phyloP scores from a whole-genome alignment of 345 rosid genomes.

The Populus ilicifolia region DNA sequence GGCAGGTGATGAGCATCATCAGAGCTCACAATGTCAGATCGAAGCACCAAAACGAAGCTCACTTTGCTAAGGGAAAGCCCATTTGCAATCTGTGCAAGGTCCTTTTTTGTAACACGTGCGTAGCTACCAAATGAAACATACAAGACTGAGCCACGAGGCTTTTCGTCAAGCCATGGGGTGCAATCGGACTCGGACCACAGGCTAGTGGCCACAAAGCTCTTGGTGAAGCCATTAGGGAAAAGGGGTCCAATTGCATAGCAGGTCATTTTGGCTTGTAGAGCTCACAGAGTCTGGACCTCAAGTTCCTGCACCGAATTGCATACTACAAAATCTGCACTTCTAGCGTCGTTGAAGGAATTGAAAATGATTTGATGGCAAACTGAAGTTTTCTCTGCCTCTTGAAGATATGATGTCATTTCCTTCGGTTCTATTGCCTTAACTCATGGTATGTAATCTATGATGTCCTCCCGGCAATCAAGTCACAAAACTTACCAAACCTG shows the following conservation, averaged over 20 bases:
- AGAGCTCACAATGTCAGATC: constrained; percentile 74
- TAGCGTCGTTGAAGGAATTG: constrained; percentile 52
- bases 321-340: constrained; percentile 58
- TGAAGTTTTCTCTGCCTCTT: constrained; percentile 46
- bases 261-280: constrained; percentile 36
- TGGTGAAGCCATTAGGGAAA: constrained; percentile 45
- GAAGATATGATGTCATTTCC: constrained; percentile 73
- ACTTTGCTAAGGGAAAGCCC: constrained; percentile 55
- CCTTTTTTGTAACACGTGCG: constrained; percentile 53
- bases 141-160: constrained; percentile 59
- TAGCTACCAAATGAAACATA: constrained; percentile 79
- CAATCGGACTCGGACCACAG: constrained; percentile 86
- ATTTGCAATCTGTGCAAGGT: constrained; percentile 53
- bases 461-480: constrained; percentile 46
- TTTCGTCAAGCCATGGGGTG: constrained; percentile 67
- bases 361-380: constrained; percentile 56
- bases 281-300: constrained; percentile 47
- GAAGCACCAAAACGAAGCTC: constrained; percentile 77
- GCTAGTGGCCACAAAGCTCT: constrained; percentile 53
- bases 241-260: constrained; percentile 78
- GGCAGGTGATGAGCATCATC: constrained; percentile 53
- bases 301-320: constrained; percentile 72
- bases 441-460: constrained; percentile 75
- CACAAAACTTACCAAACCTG: background rate
- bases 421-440: constrained; percentile 51